Base-by-base conservation (phyloP, 306 rosid species). In the Inga leiocalycina region DNA sequence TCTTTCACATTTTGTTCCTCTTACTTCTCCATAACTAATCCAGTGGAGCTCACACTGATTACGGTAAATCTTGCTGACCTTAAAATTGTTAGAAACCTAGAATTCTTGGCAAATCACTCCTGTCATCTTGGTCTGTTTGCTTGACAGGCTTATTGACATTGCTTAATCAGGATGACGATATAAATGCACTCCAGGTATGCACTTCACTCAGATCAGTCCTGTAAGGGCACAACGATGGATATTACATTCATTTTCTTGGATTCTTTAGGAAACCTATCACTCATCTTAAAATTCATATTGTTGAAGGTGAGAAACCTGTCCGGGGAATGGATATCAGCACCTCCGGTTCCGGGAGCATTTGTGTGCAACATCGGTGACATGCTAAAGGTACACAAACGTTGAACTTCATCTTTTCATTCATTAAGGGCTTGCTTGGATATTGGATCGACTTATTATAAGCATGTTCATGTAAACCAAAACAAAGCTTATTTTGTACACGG, bases 341-440 rank as follows among this genome's bases (percentile, higher is more conserved):
- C 98, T 70, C 95, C 97, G 3, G 77, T 96, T 89, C 90, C 98
- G 4, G 95, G 95, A 54, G 39, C 97, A 68, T 89, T 96, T 69
- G 95, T 96, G 54, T 96, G 97, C 84, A 96, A 96, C 85, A 94
- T 96, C 4, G 97, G 99, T 22, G 98, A 92, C 89, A 96, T 96
- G 99, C 88, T 96, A 17, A 94, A 96, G 97, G 99, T 92, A 71
- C 20, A 17, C 41, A 57, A 8, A 90, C 74, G 12, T 83, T 15
- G 66, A 41, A 30, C 51, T 69, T 43, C 32, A 22, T 74, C 27
- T 56, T 45, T 79, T 76, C 65, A 56, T 67, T 69, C 66, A 43
- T 54, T 65, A 48, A 27, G 30, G 30, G 30, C 30, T 27, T 0
- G 30, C 5, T 37, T 37, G 41, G 41, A 37, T 37, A 37, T 37